Percentiles rank a stretch among this genome's conserved stretches.
Conservation (phyloP, 352 stramenopile species). For the Pythium monospermum region DNA sequence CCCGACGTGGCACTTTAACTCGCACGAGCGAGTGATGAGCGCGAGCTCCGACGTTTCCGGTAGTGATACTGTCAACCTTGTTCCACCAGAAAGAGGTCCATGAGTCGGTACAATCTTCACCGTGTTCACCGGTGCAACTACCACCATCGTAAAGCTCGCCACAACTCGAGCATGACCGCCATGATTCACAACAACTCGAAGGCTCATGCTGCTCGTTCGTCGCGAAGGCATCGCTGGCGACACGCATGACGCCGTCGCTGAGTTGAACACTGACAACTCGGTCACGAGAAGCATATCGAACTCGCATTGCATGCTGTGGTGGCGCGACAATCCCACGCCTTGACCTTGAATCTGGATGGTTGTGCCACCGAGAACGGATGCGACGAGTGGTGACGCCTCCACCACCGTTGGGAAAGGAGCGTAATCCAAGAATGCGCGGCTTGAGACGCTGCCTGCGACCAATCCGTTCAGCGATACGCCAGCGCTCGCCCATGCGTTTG, state of each 20-base stretch:
- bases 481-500: constrained; percentile 9
- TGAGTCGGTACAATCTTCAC: too few species aligned
- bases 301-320: neutral
- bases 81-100: constrained; percentile 3
- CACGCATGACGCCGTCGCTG: neutral
- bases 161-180: neutral
- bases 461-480: constrained; percentile 15
- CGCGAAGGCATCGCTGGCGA: neutral
- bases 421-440: constrained; percentile 1
- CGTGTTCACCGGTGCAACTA: too few species aligned
- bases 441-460: neutral
- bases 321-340: neutral
- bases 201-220: neutral
- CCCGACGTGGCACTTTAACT: constrained; percentile 11
- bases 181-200: neutral
- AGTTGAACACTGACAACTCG: neutral
- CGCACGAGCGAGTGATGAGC: neutral
- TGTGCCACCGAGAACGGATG: too few species aligned
- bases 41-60: neutral
- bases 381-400: too few species aligned
- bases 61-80: neutral
- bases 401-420: constrained; percentile 1
- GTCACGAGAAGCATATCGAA: neutral
- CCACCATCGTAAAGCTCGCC: neutral
- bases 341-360: too few species aligned